Evolutionary conservation across 23 red algal genomes (phyloP).

Genomic region (Gracilaria gracilis): DNA sequence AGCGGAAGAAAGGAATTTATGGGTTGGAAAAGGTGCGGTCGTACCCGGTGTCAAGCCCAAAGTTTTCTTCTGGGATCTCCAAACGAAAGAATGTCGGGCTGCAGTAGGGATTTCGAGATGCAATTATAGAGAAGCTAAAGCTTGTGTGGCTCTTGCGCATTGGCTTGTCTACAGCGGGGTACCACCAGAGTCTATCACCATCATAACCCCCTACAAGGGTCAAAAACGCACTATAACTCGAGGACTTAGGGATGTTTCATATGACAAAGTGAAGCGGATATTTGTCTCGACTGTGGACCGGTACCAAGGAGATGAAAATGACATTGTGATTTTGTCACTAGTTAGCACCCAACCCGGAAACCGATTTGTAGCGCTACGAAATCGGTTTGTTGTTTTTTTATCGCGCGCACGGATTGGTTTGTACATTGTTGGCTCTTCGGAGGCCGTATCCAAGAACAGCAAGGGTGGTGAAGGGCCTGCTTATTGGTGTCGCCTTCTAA

Average conservation of each 20-base stretch:
- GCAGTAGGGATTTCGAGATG: conserved; percentile 56
- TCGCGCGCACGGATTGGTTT: conserved; percentile 67
- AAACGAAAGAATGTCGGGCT: conserved; percentile 50
- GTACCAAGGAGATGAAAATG: conserved; percentile 77
- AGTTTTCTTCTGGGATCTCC: conserved; percentile 70
- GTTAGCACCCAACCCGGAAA: conserved; percentile 61
- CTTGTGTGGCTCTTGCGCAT: conserved; percentile 16
- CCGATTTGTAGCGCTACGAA: conserved; percentile 51
- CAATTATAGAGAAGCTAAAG: conserved; percentile 48
- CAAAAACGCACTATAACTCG: conserved; percentile 33
- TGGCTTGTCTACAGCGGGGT: conserved; percentile 58
- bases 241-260: not conserved
- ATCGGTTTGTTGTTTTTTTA: conserved; percentile 49
- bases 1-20: conserved; percentile 27
- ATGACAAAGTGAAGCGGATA: not conserved
- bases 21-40: conserved; percentile 26
- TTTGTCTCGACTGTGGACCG: conserved; percentile 59
- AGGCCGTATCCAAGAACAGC: conserved; percentile 24
- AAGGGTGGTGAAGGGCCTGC: conserved; percentile 23
- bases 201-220: conserved; percentile 71
- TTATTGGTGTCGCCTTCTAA: conserved; percentile 54
- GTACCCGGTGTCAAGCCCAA: conserved; percentile 44
- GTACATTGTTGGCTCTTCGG: conserved; percentile 60
- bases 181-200: conserved; percentile 32
- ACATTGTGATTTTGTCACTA: conserved; percentile 67